phyloP scores from a whole-genome alignment of 2,329 filamentous ascomycete genomes.

The Claviceps quebecensis region DNA sequence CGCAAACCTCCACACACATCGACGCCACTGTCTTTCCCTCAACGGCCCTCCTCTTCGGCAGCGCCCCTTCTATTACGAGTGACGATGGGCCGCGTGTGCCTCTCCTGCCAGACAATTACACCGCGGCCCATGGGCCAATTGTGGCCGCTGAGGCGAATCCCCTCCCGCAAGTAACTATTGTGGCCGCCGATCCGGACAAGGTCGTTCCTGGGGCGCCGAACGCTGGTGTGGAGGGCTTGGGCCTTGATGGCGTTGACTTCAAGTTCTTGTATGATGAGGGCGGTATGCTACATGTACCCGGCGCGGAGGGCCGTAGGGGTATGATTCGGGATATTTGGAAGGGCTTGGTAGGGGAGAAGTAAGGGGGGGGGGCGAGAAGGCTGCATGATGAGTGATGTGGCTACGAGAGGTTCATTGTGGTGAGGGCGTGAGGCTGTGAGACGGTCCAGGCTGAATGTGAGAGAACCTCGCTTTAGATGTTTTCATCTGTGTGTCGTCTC shows the following conservation, averaged over 20 bases:
- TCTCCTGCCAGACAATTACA: constrained; percentile 45
- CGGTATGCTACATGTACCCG: constrained; percentile 8
- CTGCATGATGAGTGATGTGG: constrained; percentile 1
- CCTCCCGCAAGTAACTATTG: constrained; percentile 35
- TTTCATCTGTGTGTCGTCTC: too few species aligned
- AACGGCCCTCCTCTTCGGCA: constrained; percentile 18
- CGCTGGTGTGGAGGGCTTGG: constrained; percentile 44
- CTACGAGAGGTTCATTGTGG: too few species aligned
- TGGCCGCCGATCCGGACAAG: constrained; percentile 41
- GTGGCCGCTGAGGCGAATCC: constrained; percentile 28
- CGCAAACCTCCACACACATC: constrained; percentile 27
- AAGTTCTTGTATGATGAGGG: constrained; percentile 32
- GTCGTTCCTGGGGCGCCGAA: constrained; percentile 37
- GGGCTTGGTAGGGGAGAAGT: constrained; percentile 43
- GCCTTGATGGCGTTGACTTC: constrained; percentile 40
- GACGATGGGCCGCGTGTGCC: constrained; percentile 36
- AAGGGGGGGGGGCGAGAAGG: constrained; percentile 13
- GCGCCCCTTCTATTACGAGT: constrained; percentile 17
- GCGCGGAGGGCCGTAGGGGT: constrained; percentile 21
- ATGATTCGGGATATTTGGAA: constrained; percentile 43
- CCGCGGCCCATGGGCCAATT: constrained; percentile 28
- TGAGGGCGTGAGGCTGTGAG: too few species aligned
- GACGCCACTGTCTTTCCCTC: constrained; percentile 41
- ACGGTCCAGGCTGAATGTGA: too few species aligned
- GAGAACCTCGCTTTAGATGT: too few species aligned